Evolutionary conservation across 306 rosid genomes (phyloP), one percentile per base, ranked within the genome.

Genomic region (Fagus crenata): DNA sequence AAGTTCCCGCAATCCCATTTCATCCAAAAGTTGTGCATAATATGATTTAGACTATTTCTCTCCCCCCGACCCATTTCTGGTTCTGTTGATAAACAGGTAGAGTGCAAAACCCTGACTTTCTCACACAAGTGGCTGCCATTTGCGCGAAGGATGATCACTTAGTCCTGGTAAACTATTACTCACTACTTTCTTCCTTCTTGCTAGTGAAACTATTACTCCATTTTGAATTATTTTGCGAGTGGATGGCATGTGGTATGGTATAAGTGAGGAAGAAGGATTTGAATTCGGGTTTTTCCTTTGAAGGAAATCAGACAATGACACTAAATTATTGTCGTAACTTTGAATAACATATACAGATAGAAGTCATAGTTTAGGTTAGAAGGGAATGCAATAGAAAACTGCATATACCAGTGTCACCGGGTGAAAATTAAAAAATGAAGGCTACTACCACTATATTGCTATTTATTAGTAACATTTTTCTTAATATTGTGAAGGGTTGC

Each of bases 61-160:
- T 11, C 8, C 28, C 6, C 32, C 51, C 28, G 28, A 22, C 28
- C 51, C 4, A 9, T 9, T 46, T 46, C 51, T 46, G 51, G 51
- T 46, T 46, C 51, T 46, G 51, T 9, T 2, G 36, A 18, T 1
- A 7, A 72, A 46, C 75, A 85, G 87, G 87, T 5, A 83, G 73
- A 75, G 87, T 82, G 35, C 61, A 77, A 67, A 85, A 87, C 42
- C 89, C 85, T 0, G 84, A 82, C 13, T 87, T 85, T 75, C 74
- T 78, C 36, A 46, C 73, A 11, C 85, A 80, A 54, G 80, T 80
- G 53, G 56, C 74, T 2, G 73, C 79, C 37, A 55, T 76, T 5
- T 77, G 55, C 55, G 78, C 80, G 83, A 74, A 80, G 74, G 82
- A 87, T 15, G 83, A 82, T 28, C 82, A 72, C 40, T 22, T 85